Conservation (phyloP, 176 grass and related monocot species). For the Oryza brachyantha region DNA sequence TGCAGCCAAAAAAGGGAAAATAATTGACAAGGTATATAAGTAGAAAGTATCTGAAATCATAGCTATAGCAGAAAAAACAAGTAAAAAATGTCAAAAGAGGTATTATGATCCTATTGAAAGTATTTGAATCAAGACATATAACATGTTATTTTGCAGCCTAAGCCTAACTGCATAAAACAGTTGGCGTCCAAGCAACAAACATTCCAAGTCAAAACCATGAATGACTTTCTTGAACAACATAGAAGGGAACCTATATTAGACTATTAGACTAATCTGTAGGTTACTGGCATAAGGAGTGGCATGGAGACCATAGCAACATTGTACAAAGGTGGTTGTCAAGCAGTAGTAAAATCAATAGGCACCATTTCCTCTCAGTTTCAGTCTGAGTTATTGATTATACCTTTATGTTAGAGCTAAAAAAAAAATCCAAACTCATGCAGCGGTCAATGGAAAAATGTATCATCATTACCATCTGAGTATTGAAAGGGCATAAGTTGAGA, state of each 20-base stretch:
- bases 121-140: not conserved
- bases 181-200: not conserved
- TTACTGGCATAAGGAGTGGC: not conserved
- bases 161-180: not conserved
- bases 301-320: not conserved
- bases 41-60: not conserved
- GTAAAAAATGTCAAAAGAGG: not conserved
- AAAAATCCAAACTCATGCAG: not conserved
- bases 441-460: not conserved
- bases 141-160: not conserved
- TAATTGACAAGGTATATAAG: not conserved
- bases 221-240: not conserved
- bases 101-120: conserved; percentile 1
- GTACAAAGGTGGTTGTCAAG: not conserved
- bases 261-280: not conserved
- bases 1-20: not conserved
- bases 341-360: not conserved
- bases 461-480: not conserved
- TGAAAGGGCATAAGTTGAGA: not conserved
- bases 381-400: not conserved
- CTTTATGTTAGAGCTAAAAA: not conserved
- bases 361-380: not conserved
- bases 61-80: not conserved
- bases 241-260: not conserved
- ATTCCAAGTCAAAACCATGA: conserved; percentile 11